Evolutionary conservation across 257 asterid species (phyloP).

Genomic region (Fraxinus anomala): DNA sequence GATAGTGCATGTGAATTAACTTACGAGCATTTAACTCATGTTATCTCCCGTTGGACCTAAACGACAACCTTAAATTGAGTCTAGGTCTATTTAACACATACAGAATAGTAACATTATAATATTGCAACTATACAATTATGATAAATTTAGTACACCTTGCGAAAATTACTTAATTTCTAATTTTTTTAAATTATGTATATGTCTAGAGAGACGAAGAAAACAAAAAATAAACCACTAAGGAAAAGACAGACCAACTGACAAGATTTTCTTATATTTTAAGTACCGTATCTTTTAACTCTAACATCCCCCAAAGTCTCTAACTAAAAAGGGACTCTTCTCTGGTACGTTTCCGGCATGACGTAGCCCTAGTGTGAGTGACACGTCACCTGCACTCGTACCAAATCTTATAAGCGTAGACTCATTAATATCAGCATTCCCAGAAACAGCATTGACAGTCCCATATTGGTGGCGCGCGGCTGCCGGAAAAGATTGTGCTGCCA

Average conservation of each 20-base stretch:
- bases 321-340: conserved; percentile 45
- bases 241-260: not conserved
- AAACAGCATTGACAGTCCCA: too few species aligned
- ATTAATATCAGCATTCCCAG: conserved; percentile 24
- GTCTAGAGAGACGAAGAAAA: conserved; percentile 19
- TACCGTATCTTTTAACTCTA: not conserved
- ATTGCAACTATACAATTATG: conserved; percentile 52
- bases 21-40: too few species aligned
- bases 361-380: conserved; percentile 58
- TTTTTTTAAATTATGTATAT: conserved; percentile 30
- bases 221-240: not conserved
- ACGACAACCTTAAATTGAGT: not conserved
- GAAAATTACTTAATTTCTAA: conserved; percentile 13
- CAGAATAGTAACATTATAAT: conserved; percentile 17
- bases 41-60: too few species aligned
- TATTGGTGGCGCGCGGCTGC: conserved; percentile 31
- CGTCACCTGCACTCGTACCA: conserved; percentile 52
- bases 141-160: conserved; percentile 11
- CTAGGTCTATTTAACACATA: not conserved
- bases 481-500: conserved; percentile 33
- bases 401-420: conserved; percentile 48
- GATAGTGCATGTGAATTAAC: too few species aligned
- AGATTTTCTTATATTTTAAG: not conserved
- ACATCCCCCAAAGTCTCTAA: conserved; percentile 37
- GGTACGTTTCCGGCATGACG: conserved; percentile 59